Evolutionary conservation across 345 rosid species (phyloP).

Genomic region (Mangifera indica): DNA sequence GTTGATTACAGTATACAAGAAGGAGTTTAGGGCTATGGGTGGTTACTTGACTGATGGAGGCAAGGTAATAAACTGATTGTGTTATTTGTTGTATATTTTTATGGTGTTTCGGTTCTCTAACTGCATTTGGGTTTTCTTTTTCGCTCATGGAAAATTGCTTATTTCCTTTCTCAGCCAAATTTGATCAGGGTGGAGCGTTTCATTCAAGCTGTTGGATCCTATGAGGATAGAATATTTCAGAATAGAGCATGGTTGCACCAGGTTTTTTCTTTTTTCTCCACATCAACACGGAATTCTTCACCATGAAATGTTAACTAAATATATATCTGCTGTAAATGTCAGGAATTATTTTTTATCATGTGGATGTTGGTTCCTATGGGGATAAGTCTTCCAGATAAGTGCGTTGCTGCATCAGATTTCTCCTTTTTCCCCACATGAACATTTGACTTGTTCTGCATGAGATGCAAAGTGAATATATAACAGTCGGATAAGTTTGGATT

Average conservation of each 20-base stretch:
- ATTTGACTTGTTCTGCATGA: neutral
- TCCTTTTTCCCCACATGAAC: neutral
- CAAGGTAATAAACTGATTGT: conserved; percentile 50
- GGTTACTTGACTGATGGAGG: conserved; percentile 73
- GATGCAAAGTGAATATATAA: neutral
- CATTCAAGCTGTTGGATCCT: conserved; percentile 88
- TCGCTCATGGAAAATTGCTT: neutral
- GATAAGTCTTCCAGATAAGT: no score
- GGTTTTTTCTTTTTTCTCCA: conserved; percentile 35
- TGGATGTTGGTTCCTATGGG: conserved; percentile 68
- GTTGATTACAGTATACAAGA: conserved; percentile 79
- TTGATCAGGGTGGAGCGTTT: conserved; percentile 75
- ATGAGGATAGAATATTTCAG: conserved; percentile 79
- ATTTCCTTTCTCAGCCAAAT: conserved; percentile 56
- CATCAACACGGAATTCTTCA: neutral
- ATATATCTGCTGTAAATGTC: neutral
- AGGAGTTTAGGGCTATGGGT: conserved; percentile 57
- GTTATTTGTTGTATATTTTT: neutral
- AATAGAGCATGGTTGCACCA: conserved; percentile 91
- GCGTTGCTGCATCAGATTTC: no score
- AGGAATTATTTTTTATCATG: neutral
- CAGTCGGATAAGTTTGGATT: neutral
- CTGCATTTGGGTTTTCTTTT: conserved; percentile 25
- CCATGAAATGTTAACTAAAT: neutral
- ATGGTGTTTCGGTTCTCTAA: neutral